phyloP scores from a whole-genome alignment of 2,329 filamentous ascomycete genomes.

The Aspergillus ochraceoroseus region DNA sequence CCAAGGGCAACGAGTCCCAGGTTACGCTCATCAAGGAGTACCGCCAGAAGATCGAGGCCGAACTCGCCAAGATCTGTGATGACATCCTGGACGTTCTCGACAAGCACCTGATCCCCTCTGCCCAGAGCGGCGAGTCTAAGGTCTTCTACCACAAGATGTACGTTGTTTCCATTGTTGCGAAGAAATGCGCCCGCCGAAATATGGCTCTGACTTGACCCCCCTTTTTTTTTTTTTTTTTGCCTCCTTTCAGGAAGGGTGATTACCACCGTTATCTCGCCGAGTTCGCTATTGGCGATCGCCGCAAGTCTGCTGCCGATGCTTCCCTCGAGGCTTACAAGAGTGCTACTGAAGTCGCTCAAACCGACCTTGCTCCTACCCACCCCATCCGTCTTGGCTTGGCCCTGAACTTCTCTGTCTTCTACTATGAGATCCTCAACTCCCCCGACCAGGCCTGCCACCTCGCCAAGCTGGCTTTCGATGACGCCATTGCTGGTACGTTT shows the following conservation, averaged over 20 bases:
- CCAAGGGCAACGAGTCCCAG: constrained; percentile 92
- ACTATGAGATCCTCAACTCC: constrained; percentile 99
- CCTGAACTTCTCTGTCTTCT: constrained; percentile 97
- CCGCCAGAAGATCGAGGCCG: constrained; percentile 95
- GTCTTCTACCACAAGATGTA: constrained; percentile 99
- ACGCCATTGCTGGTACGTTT: constrained; percentile 77
- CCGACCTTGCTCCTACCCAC: constrained; percentile 84
- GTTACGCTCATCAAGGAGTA: constrained; percentile 94
- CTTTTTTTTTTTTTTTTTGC: constrained; percentile 11
- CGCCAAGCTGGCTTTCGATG: constrained; percentile 91
- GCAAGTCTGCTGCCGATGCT: constrained; percentile 89
- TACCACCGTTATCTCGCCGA: constrained; percentile 99
- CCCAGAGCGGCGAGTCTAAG: constrained; percentile 94
- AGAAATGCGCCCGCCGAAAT: constrained; percentile 18
- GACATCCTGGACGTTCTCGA: constrained; percentile 95
- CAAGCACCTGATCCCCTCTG: constrained; percentile 87
- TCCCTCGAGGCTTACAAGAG: constrained; percentile 96
- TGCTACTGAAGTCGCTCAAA: constrained; percentile 83
- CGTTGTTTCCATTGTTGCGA: constrained; percentile 26
- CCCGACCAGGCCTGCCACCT: constrained; percentile 97
- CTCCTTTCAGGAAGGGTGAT: constrained; percentile 79
- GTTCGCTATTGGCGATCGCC: constrained; percentile 90
- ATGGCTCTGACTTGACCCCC: constrained; percentile 1
- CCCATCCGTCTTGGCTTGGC: constrained; percentile 88
- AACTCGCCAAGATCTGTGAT: constrained; percentile 96